Base-by-base conservation (phyloP, 495 filamentous ascomycete species). In the Hamigera avellanea region DNA sequence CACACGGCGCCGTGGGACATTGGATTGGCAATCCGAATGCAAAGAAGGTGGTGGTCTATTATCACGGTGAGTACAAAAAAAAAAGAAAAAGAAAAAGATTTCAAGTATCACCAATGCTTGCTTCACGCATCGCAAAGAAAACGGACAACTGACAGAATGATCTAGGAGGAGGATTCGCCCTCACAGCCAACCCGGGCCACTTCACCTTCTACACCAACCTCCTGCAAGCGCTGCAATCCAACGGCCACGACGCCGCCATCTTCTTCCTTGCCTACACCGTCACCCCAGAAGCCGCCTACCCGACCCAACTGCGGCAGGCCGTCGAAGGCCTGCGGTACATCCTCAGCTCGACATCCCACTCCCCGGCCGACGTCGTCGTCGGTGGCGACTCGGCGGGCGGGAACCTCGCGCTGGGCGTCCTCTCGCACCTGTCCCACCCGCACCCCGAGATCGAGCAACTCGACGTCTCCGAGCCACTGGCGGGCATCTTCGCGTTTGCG, bases 351-450 rank as follows among this genome's bases (percentile, higher is more conserved):
- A 53, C 54, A 0, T 47, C 45, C 9, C 59, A 59, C 14, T 49
- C 53, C 8, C 69, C 72, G 0, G 35, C 51, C 6, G 52, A 66
- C 37, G 56, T 83, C 19, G 41, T 70, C 30, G 33, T 83, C 0
- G 71, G 55, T 17, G 78, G 78, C 8, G 78, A 83, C 51, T 79
- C 75, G 2, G 78, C 78, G 0, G 76, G 78, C 37, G 78, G 59
- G 1, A 80, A 81, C 43, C 56, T 83, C 4, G 56, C 63, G 15
- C 42, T 75, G 10, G 56, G 64, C 4, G 45, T 78, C 0, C 57
- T 81, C 8, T 59, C 69, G 6, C 78, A 83, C 41, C 53, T 80
- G 2, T 54, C 72, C 0, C 76, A 81, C 42, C 75, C 76, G 2
- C 73, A 79, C 41, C 65, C 72, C 0, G 56, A 59, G 6, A 63